phyloP scores from a whole-genome alignment of 2,329 filamentous ascomycete species.

The Colletotrichum sp. region DNA sequence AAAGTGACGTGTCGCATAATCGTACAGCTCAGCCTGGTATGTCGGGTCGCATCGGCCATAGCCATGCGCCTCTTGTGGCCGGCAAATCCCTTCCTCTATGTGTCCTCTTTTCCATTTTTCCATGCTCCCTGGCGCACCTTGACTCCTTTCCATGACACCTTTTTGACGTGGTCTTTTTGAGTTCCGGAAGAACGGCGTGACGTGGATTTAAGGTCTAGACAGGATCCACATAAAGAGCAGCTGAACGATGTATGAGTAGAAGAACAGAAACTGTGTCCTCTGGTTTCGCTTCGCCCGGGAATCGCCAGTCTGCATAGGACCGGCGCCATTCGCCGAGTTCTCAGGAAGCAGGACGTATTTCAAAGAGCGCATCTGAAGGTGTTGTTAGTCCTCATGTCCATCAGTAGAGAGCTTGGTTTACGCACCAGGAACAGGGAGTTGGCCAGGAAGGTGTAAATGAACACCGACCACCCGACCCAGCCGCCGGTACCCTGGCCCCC shows the following conservation, averaged over 20 bases:
- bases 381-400: conserved; percentile 18
- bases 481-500: conserved; percentile 82
- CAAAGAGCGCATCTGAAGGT: conserved; percentile 79
- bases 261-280: conserved; percentile 89
- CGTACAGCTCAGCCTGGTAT: background rate
- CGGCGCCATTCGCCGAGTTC: conserved; percentile 68
- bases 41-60: background rate
- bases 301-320: conserved; percentile 67
- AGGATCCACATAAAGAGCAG: conserved; percentile 90
- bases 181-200: background rate
- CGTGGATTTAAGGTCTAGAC: conserved; percentile 44
- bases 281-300: conserved; percentile 86
- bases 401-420: conserved; percentile 15
- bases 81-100: background rate
- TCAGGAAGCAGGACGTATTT: conserved; percentile 96
- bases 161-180: background rate
- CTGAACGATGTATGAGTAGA: conserved; percentile 94
- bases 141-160: background rate
- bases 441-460: conserved; percentile 89
- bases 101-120: background rate
- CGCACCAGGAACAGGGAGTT: conserved; percentile 94
- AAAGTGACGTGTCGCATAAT: conserved; percentile 9
- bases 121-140: background rate
- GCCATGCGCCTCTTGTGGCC: background rate
- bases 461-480: conserved; percentile 88